A percentile compares a stretch with the other conserved stretches of the same genome.
Evolutionary conservation across 2,329 filamentous ascomycete species (phyloP).

Genomic region (Gliomastix tumulicola): DNA sequence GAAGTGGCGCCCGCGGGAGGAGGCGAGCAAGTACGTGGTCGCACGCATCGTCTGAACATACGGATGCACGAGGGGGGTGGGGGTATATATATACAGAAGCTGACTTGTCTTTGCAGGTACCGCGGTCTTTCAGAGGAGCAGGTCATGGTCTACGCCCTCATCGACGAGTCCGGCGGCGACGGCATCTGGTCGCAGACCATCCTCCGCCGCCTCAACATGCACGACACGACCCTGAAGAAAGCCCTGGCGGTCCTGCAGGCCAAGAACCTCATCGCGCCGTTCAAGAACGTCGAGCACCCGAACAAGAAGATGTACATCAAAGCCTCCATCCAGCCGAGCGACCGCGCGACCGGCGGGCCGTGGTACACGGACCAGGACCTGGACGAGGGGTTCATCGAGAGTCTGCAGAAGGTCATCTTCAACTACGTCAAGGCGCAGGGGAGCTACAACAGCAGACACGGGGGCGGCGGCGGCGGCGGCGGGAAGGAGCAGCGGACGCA

Average conservation of each 20-base stretch:
- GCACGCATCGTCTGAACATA: slow-evolving; percentile 1
- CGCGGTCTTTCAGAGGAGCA: slow-evolving; percentile 57
- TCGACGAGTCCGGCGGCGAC: slow-evolving; percentile 77
- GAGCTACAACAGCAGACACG: slow-evolving; percentile 50
- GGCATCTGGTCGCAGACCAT: slow-evolving; percentile 91
- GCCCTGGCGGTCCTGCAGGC: slow-evolving; percentile 77
- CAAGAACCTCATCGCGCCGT: slow-evolving; percentile 76
- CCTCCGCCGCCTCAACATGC: slow-evolving; percentile 71
- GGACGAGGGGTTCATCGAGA: slow-evolving; percentile 81
- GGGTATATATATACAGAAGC: too few species aligned
- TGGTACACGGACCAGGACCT: slow-evolving; percentile 93
- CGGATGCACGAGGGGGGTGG: too few species aligned
- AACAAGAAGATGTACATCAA: slow-evolving; percentile 97
- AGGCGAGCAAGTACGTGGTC: slow-evolving; percentile 51
- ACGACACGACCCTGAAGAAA: slow-evolving; percentile 75
- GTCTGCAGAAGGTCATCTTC: slow-evolving; percentile 66
- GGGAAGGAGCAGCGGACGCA: slow-evolving; percentile 24
- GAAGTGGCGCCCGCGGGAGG: slow-evolving; percentile 51
- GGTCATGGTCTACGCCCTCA: slow-evolving; percentile 77
- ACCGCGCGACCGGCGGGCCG: slow-evolving; percentile 85
- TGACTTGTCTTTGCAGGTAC: too few species aligned
- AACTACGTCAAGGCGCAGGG: slow-evolving; percentile 65
- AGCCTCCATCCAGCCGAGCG: slow-evolving; percentile 72
- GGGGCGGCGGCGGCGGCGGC: not conserved
- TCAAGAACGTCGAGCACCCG: slow-evolving; percentile 87